Percentiles rank a stretch among this genome's conserved stretches.
Evolutionary conservation across 257 asterid genomes (phyloP).

Genomic region (Solanum chiquidenum): DNA sequence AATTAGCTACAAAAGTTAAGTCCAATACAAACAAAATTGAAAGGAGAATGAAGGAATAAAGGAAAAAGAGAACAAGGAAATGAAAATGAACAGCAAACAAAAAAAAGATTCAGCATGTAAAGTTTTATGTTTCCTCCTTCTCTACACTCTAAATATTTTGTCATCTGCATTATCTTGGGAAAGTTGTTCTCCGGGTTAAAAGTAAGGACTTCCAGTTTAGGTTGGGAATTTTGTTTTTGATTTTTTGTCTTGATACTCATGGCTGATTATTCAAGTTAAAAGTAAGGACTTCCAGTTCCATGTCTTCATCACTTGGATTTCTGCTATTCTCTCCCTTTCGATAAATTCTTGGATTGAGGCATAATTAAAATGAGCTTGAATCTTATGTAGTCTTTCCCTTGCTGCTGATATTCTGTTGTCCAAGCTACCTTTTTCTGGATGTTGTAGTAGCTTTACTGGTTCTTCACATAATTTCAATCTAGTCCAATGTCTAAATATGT

Average conservation of each 20-base stretch:
- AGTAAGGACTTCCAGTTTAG: neutral
- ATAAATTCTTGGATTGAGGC: too few relatives aligned
- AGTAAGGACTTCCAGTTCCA: too few relatives aligned
- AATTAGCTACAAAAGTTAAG: neutral
- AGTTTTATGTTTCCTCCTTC: neutral
- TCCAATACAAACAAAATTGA: neutral
- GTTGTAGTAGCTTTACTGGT: too few relatives aligned
- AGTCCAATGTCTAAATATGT: too few relatives aligned
- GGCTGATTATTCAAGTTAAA: neutral
- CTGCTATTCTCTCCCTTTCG: too few relatives aligned
- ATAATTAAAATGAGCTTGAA: too few relatives aligned
- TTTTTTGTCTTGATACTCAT: neutral
- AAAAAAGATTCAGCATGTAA: neutral
- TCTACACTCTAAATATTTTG: neutral
- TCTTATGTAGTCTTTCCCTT: too few relatives aligned
- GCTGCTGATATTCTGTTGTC: too few relatives aligned
- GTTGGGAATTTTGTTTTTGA: neutral
- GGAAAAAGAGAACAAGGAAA: neutral
- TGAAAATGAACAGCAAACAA: neutral
- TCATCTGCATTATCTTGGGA: neutral
- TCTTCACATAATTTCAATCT: too few relatives aligned
- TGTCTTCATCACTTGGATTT: too few relatives aligned
- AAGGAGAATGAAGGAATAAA: neutral
- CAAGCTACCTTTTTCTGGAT: too few relatives aligned
- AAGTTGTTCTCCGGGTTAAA: neutral